Evolutionary conservation across 2,329 filamentous ascomycete genomes (phyloP).

Genomic region (Nigrospora osmanthi): DNA sequence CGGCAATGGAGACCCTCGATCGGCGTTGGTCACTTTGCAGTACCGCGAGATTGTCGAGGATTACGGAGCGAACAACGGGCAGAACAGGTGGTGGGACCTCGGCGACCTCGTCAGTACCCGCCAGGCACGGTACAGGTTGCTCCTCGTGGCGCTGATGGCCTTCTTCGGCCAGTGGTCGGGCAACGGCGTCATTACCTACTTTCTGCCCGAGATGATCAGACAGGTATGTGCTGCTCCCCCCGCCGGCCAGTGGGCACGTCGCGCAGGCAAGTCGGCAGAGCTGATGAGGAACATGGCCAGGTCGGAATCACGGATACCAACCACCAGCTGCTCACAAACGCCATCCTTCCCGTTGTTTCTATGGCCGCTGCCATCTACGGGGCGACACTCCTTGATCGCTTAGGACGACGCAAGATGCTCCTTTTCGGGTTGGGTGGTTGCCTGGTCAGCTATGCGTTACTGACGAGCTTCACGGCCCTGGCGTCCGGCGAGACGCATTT

Average conservation of each 20-base stretch:
- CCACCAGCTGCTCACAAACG: constrained; percentile 26
- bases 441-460: constrained; percentile 10
- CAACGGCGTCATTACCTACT: constrained; percentile 29
- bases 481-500: constrained; percentile 11
- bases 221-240: background rate
- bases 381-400: constrained; percentile 23
- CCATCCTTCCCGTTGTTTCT: constrained; percentile 27
- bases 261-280: background rate
- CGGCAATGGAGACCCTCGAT: constrained; percentile 41
- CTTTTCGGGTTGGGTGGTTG: constrained; percentile 11
- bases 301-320: constrained; percentile 25
- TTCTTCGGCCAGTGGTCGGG: constrained; percentile 39
- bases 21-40: constrained; percentile 42
- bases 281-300: constrained; percentile 7
- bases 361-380: constrained; percentile 24
- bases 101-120: constrained; percentile 38
- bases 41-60: constrained; percentile 45
- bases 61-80: constrained; percentile 32
- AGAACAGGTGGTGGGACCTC: constrained; percentile 53
- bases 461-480: constrained; percentile 19
- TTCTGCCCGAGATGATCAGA: constrained; percentile 27
- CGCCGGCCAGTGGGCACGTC: background rate
- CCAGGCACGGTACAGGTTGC: constrained; percentile 34
- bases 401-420: constrained; percentile 25
- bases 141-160: constrained; percentile 37